Evolutionary conservation across 306 rosid genomes (phyloP).

Genomic region (Vigna hirtella): DNA sequence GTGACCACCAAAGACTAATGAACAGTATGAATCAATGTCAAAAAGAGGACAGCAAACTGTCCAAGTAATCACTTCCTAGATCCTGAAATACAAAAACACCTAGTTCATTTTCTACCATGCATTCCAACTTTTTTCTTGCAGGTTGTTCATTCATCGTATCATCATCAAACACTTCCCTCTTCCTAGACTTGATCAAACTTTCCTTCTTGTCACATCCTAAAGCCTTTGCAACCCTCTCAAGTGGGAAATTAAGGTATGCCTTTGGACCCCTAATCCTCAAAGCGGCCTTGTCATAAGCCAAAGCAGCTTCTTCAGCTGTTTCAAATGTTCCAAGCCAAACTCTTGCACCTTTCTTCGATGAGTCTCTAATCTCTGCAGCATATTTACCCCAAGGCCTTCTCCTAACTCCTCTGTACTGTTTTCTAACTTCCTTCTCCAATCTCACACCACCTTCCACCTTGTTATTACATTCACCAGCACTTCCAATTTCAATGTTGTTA

Average conservation of each 20-base stretch:
- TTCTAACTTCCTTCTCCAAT: conserved; percentile 43
- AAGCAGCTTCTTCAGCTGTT: conserved; percentile 90
- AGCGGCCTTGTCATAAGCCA: conserved; percentile 96
- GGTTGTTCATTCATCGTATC: conserved; percentile 51
- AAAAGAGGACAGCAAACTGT: conserved; percentile 71
- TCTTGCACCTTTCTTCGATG: conserved; percentile 77
- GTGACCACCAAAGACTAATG: background rate
- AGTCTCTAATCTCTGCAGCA: conserved; percentile 93
- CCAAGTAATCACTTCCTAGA: conserved; percentile 85
- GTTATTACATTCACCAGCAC: conserved; percentile 1
- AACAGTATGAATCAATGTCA: conserved; percentile 40
- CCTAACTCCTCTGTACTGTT: conserved; percentile 89
- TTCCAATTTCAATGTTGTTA: conserved; percentile 36
- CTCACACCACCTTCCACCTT: conserved; percentile 28
- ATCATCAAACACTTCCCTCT: conserved; percentile 55
- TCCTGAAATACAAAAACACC: conserved; percentile 82
- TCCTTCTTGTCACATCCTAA: conserved; percentile 43
- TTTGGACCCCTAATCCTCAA: conserved; percentile 86
- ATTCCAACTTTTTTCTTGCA: conserved; percentile 49
- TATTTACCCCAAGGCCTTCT: conserved; percentile 98
- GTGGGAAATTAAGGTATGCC: conserved; percentile 80
- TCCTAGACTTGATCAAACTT: conserved; percentile 39
- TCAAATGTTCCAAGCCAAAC: conserved; percentile 97
- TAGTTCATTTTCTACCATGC: conserved; percentile 47
- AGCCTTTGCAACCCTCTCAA: conserved; percentile 64